phyloP scores from a whole-genome alignment of 1,284 basidiomycete genomes.

The Singerocomus rubriflavus region DNA sequence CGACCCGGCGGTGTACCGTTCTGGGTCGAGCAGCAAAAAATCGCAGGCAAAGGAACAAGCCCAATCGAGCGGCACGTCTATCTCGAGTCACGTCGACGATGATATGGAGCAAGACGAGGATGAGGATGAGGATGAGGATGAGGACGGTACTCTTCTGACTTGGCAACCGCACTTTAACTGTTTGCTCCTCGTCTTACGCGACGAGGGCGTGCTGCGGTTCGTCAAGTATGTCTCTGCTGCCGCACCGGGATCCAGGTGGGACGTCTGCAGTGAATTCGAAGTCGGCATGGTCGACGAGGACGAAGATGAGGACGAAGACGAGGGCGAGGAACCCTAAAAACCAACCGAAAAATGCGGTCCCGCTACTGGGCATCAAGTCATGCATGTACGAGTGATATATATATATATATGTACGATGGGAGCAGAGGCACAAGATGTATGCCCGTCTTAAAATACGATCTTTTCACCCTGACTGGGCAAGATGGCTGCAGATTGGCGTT shows the following conservation, averaged over 20 bases:
- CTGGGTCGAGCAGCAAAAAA: constrained; percentile 51
- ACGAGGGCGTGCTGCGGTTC: constrained; percentile 91
- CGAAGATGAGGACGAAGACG: constrained; percentile 22
- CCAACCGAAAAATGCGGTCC: not conserved
- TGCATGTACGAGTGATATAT: not conserved
- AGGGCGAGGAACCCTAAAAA: constrained; percentile 16
- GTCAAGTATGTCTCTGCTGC: constrained; percentile 91
- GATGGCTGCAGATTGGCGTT: constrained; percentile 83
- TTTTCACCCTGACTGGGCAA: constrained; percentile 80
- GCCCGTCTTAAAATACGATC: constrained; percentile 60
- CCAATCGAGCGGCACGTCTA: constrained; percentile 11
- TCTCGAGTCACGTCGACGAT: constrained; percentile 23
- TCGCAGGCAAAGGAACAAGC: constrained; percentile 21
- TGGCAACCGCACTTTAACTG: constrained; percentile 91
- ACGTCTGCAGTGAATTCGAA: constrained; percentile 86
- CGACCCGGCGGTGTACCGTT: constrained; percentile 91
- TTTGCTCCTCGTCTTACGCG: constrained; percentile 85
- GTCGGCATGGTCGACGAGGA: constrained; percentile 64
- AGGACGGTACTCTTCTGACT: constrained; percentile 79
- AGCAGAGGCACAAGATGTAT: no score
- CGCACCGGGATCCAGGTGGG: constrained; percentile 87
- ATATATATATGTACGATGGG: not conserved
- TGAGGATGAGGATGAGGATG: constrained; percentile 33
- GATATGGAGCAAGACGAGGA: constrained; percentile 30
- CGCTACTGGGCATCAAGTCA: not conserved